Base-by-base conservation (phyloP, 306 rosid genomes). In the Vicia faba region DNA sequence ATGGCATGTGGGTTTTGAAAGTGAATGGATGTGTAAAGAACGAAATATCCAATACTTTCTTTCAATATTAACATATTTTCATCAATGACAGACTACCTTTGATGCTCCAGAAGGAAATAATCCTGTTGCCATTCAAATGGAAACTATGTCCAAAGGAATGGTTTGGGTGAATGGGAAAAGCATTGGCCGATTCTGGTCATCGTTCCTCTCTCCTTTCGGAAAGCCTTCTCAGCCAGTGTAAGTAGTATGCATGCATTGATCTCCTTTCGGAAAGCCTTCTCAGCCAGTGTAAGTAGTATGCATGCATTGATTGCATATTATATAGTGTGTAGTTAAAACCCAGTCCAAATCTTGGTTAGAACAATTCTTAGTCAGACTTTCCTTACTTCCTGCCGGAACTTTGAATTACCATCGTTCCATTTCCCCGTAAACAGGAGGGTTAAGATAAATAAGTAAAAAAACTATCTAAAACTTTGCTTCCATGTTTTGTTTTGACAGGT, bases 141-240 rank as follows among this genome's bases (percentile, higher is more conserved):
- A 8, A 36, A 67, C 51, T 4, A 67, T 67, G 72, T 67, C 72
- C 49, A 67, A 67, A 51, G 72, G 72, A 31, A 67, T 67, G 72
- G 9, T 67, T 66, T 67, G 61, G 72, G 72, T 67, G 48, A 67
- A 67, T 35, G 72, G 61, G n/a, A 67, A 66, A 18, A 67, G 38
- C 38, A 50, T 67, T 50, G 72, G 72, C 4, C 61, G 63, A 13
- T 68, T 51, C 15, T 53, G 72, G 72, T 13, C 62, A 36, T 51
- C 72, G 4, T 68, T 36, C 59, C 62, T 68, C 20, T 51, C 72
- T 20, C 62, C 38, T 51, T 25, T 68, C 5, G 62, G 63, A 68
- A 19, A 19, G 19, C 63, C 72, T 36, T 18, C 72, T 38, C 72
- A 68, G 38, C 7, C 62, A 8, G 26, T 54, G 73, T 68, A 54